A percentile compares a stretch with the other conserved stretches of the same genome.
Evolutionary conservation across 441 rosid genomes (phyloP).

Genomic region (Populus hybrid): DNA sequence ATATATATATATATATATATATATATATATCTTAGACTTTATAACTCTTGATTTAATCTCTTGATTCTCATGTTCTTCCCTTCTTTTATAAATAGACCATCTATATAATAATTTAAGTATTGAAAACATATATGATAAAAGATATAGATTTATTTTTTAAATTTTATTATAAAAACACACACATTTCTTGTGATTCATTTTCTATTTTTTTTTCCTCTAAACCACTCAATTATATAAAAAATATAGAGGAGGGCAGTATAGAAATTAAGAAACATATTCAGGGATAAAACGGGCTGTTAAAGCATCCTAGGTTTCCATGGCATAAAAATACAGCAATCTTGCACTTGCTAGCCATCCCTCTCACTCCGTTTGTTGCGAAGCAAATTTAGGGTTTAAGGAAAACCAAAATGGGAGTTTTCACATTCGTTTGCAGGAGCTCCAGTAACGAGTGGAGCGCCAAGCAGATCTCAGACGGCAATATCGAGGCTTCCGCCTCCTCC

Average conservation of each 20-base stretch:
- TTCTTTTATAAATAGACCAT: too few species aligned
- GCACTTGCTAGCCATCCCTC: background rate
- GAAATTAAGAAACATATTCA: background rate
- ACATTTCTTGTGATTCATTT: too few species aligned
- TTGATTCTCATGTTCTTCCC: too few species aligned
- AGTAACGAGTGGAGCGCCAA: conserved; percentile 74
- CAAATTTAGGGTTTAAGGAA: background rate
- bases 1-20: too few species aligned
- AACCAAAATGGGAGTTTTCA: conserved; percentile 55
- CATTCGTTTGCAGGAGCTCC: conserved; percentile 65
- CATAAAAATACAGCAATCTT: background rate
- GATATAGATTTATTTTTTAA: too few species aligned
- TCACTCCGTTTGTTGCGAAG: background rate
- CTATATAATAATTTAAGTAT: too few species aligned
- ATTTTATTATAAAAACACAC: too few species aligned
- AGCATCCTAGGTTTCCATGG: background rate
- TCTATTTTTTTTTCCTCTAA: too few species aligned
- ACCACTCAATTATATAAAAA: too few species aligned
- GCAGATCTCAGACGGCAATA: conserved; percentile 72
- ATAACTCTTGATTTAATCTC: too few species aligned
- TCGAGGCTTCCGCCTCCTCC: conserved; percentile 60
- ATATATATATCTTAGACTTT: too few species aligned
- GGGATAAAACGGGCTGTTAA: background rate
- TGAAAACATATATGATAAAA: too few species aligned
- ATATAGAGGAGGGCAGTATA: background rate